These are phyloP conservation scores for Coniosporium apollinis DNA, from an alignment of 495 filamentous ascomycete genomes.

Conservation along the genomic window DNA sequence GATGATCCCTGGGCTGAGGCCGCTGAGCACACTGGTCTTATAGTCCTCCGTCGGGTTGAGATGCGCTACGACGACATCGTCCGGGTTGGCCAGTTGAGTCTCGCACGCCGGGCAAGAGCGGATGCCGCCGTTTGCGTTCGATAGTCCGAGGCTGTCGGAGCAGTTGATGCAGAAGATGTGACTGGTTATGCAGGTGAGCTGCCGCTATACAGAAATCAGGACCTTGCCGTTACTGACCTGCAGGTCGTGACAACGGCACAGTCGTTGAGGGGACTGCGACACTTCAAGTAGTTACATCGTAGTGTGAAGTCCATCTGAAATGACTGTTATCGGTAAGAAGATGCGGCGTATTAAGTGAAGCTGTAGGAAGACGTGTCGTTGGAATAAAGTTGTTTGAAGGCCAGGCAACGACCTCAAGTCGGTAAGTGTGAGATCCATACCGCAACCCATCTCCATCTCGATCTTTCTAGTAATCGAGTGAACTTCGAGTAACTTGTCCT, in stretches of 20 bases:
- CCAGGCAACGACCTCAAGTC: too few relatives aligned
- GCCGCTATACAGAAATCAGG: background rate
- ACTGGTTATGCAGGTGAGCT: constrained; percentile 26
- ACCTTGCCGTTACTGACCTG: constrained; percentile 44
- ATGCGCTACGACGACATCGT: constrained; percentile 59
- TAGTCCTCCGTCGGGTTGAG: constrained; percentile 85
- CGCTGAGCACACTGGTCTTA: constrained; percentile 79
- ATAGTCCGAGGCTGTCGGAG: constrained; percentile 49
- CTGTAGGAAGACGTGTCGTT: background rate
- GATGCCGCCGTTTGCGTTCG: constrained; percentile 34
- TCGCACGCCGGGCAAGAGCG: constrained; percentile 73
- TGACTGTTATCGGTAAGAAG: background rate
- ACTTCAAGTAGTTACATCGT: constrained; percentile 70
- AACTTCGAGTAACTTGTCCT: too few relatives aligned
- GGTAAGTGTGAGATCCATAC: too few relatives aligned
- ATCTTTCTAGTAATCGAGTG: too few relatives aligned
- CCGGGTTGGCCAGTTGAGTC: constrained; percentile 46
- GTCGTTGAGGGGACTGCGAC: constrained; percentile 52
- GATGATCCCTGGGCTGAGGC: constrained; percentile 64
- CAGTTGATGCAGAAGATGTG: constrained; percentile 79
- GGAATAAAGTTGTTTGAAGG: too few relatives aligned
- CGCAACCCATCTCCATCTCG: too few relatives aligned
- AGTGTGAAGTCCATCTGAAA: constrained; percentile 53
- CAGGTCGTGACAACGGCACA: constrained; percentile 83
- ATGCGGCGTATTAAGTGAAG: background rate